Conservation (phyloP, 2,329 filamentous ascomycete species). For the Colletotrichum eremochloae region DNA sequence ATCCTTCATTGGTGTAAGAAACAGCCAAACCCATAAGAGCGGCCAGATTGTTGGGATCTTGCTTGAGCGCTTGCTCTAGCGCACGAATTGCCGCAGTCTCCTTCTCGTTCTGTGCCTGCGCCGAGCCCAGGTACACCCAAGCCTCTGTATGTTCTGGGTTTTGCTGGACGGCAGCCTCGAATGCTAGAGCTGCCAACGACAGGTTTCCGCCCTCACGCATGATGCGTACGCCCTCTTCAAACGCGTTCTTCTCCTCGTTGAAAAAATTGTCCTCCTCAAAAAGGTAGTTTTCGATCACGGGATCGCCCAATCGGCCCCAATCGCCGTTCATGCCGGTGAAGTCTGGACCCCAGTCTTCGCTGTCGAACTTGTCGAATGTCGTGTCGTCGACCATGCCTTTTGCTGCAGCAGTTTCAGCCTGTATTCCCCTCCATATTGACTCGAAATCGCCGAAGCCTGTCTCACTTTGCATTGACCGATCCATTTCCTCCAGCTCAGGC, state of each 20-base stretch:
- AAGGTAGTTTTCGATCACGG: conserved; percentile 87
- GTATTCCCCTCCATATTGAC: conserved; percentile 86
- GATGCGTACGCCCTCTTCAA: conserved; percentile 92
- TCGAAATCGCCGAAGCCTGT: conserved; percentile 89
- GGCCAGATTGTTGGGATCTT: conserved; percentile 87
- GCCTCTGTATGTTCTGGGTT: conserved; percentile 89
- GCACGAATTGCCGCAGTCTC: conserved; percentile 96
- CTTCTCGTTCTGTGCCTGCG: conserved; percentile 98
- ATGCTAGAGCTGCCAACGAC: conserved; percentile 91
- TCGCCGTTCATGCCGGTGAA: conserved; percentile 76
- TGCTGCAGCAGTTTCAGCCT: conserved; percentile 79
- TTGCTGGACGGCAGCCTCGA: conserved; percentile 95
- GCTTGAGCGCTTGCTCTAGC: conserved; percentile 88
- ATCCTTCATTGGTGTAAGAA: conserved; percentile 98
- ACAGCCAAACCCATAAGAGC: conserved; percentile 96
- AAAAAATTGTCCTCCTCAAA: conserved; percentile 97
- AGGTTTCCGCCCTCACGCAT: conserved; percentile 95
- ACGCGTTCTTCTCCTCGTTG: conserved; percentile 83
- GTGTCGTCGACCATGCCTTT: conserved; percentile 77
- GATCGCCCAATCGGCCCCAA: conserved; percentile 75
- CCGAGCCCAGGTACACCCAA: conserved; percentile 91
- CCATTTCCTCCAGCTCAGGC: conserved; percentile 88
- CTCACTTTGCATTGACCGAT: conserved; percentile 76
- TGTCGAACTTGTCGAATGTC: conserved; percentile 77
- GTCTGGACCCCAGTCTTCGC: conserved; percentile 79